Conservation (phyloP, 805 yeast species). For the Candida parachauliodes region DNA sequence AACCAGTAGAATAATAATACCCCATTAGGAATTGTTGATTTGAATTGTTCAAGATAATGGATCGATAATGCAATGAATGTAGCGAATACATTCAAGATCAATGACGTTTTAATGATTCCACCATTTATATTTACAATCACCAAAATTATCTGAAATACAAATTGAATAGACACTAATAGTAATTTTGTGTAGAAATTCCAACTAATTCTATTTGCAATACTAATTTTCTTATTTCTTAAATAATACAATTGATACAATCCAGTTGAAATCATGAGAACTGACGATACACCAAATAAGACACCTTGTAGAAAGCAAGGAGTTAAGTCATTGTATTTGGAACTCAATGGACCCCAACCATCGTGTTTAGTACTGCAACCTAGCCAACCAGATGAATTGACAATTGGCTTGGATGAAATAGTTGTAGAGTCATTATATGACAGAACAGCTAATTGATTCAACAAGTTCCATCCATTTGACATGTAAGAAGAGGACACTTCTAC, state of each 20-base stretch:
- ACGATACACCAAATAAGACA: conserved; percentile 38
- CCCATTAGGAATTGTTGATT: conserved; percentile 63
- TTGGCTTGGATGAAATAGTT: neutral
- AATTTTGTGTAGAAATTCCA: conserved; percentile 44
- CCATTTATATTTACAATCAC: conserved; percentile 13
- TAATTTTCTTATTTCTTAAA: conserved; percentile 26
- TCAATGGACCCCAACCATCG: conserved; percentile 46
- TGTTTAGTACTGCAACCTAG: conserved; percentile 13
- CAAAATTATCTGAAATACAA: conserved; percentile 30
- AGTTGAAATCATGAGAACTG: conserved; percentile 38
- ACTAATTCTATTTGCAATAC: conserved; percentile 24
- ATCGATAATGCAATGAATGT: conserved; percentile 50
- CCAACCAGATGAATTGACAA: conserved; percentile 6
- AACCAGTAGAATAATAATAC: conserved; percentile 75
- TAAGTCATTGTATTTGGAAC: conserved; percentile 45
- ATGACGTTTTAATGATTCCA: conserved; percentile 24
- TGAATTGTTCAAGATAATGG: conserved; percentile 70
- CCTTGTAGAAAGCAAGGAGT: conserved; percentile 62
- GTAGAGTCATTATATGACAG: conserved; percentile 1
- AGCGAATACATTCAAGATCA: conserved; percentile 33
- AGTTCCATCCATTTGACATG: conserved; percentile 11
- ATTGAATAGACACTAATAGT: conserved; percentile 34
- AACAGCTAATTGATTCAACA: conserved; percentile 15
- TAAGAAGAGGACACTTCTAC: neutral
- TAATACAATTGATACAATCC: conserved; percentile 36